phyloP scores from a whole-genome alignment of 106 monocot genomes.

The Triglochin maritima region DNA sequence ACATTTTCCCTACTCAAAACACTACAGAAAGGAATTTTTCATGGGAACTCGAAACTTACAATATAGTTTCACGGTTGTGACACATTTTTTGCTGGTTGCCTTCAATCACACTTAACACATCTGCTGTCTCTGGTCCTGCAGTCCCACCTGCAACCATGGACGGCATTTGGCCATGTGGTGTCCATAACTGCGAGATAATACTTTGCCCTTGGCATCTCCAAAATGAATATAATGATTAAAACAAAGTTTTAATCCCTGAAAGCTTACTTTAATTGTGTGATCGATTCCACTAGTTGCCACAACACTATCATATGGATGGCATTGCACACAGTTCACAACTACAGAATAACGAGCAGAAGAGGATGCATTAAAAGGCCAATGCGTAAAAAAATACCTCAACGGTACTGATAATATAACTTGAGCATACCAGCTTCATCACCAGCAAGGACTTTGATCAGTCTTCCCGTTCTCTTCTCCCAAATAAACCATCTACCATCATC shows the following conservation, averaged over 20 bases:
- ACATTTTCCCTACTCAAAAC: no score
- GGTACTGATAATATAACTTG: not conserved
- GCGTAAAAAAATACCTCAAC: not conserved
- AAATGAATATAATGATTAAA: not conserved
- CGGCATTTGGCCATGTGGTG: constrained; percentile 50
- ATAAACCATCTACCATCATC: constrained; percentile 99
- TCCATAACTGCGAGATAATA: constrained; percentile 63
- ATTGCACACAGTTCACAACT: constrained; percentile 96
- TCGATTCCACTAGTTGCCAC: constrained; percentile 98
- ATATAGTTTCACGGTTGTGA: constrained; percentile 35
- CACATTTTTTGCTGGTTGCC: constrained; percentile 66
- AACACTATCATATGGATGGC: constrained; percentile 89
- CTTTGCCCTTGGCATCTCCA: not conserved
- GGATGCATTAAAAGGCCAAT: not conserved
- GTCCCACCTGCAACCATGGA: constrained; percentile 66
- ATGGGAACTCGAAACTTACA: constrained; percentile 34
- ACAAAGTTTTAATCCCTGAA: not conserved
- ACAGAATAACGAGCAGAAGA: constrained; percentile 14
- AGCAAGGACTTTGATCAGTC: constrained; percentile 77
- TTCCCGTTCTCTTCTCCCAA: constrained; percentile 95
- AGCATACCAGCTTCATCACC: constrained; percentile 82
- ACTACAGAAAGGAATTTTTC: no score
- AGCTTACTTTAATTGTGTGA: constrained; percentile 75
- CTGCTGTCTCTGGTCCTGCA: constrained; percentile 66
- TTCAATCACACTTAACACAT: constrained; percentile 51